phyloP scores from a whole-genome alignment of 495 filamentous ascomycete genomes.

The Lasiosphaeria hispida region DNA sequence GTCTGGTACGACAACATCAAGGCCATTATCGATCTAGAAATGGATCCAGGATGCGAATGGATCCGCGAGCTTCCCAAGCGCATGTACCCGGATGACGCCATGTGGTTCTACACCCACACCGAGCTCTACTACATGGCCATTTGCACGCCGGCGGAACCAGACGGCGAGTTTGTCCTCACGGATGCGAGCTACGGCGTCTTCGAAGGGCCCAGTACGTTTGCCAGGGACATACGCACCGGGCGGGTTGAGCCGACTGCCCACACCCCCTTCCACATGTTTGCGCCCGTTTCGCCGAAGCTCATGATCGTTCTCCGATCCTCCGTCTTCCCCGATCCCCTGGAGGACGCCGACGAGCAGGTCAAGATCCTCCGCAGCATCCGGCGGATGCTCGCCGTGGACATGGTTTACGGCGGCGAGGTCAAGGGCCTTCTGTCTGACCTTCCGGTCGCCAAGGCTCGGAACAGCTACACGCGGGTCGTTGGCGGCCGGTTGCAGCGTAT shows the following conservation, averaged over 20 bases:
- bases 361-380: constrained; percentile 2
- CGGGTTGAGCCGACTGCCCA: neutral
- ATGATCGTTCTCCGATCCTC: constrained; percentile 45
- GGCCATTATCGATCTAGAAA: constrained; percentile 45
- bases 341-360: constrained; percentile 21
- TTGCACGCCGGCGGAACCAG: constrained; percentile 36
- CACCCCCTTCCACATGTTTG: constrained; percentile 41
- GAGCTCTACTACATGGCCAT: constrained; percentile 44
- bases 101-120: constrained; percentile 41
- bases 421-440: constrained; percentile 35
- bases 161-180: constrained; percentile 51
- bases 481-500: constrained; percentile 20
- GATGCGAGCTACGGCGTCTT: constrained; percentile 45
- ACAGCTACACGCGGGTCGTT: constrained; percentile 37
- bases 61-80: constrained; percentile 24
- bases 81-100: constrained; percentile 44
- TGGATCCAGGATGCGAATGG: constrained; percentile 42
- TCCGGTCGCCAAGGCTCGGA: constrained; percentile 38
- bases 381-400: constrained; percentile 10
- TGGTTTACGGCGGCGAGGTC: constrained; percentile 4
- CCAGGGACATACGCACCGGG: constrained; percentile 24
- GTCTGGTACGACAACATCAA: constrained; percentile 54
- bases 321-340: constrained; percentile 26
- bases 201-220: constrained; percentile 43
- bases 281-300: constrained; percentile 49